Evolutionary conservation across 2,329 filamentous ascomycete genomes (phyloP).

Genomic region (Verticillium isaacii): DNA sequence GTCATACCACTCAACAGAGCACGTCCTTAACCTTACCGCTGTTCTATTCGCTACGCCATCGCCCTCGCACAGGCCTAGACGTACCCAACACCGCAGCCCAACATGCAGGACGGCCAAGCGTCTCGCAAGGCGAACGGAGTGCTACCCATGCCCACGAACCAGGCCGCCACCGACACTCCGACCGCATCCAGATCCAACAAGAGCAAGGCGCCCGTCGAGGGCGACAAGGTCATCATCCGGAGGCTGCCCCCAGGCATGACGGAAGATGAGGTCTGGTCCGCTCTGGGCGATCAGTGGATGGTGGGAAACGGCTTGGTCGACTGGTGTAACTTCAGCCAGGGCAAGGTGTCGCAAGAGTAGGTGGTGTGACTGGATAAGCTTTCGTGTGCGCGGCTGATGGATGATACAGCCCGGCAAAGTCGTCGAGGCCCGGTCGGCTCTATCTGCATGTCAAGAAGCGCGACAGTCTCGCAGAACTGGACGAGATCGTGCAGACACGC

Average conservation of each 20-base stretch:
- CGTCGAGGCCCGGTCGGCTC: slow-evolving; percentile 72
- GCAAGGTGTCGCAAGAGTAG: slow-evolving; percentile 81
- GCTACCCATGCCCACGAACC: slow-evolving; percentile 41
- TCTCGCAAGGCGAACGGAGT: slow-evolving; percentile 44
- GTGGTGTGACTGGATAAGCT: slow-evolving; percentile 20
- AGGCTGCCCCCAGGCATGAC: slow-evolving; percentile 84
- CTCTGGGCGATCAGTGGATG: slow-evolving; percentile 78
- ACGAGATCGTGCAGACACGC: slow-evolving; percentile 62
- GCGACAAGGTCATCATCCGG: slow-evolving; percentile 80
- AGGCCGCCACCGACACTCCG: slow-evolving; percentile 33
- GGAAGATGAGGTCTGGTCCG: slow-evolving; percentile 66
- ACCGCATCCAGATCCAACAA: slow-evolving; percentile 31
- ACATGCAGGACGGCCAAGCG: neutral
- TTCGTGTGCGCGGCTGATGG: slow-evolving; percentile 4
- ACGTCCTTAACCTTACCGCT: neutral
- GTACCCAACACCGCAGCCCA: neutral
- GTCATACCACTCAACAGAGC: neutral
- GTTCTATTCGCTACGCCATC: neutral
- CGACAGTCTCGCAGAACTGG: slow-evolving; percentile 61
- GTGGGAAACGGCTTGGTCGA: slow-evolving; percentile 76
- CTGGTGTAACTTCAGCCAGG: slow-evolving; percentile 64
- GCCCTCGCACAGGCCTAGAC: neutral
- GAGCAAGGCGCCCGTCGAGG: slow-evolving; percentile 48
- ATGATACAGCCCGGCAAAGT: slow-evolving; percentile 67
- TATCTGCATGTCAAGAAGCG: slow-evolving; percentile 78